Conservation (phyloP, 2,329 filamentous ascomycete genomes). For the Neonectria magnoliae region DNA sequence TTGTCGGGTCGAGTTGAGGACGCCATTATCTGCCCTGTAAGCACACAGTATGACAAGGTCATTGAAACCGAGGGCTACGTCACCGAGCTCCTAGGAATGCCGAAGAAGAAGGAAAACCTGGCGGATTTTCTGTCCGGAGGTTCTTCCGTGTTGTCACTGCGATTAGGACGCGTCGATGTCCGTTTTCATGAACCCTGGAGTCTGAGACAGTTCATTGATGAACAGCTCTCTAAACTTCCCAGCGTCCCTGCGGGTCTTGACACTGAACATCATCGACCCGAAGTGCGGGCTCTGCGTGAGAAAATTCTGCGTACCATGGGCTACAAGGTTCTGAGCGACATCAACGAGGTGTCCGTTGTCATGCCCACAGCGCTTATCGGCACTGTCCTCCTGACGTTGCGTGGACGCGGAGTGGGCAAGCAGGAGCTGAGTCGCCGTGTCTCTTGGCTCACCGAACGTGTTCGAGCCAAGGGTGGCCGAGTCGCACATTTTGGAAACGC, state of each 20-base stretch:
- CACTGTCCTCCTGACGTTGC: constrained; percentile 88
- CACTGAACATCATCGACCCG: constrained; percentile 57
- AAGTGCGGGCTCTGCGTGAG: constrained; percentile 67
- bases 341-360: constrained; percentile 94
- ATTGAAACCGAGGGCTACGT: constrained; percentile 98
- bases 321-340: constrained; percentile 91
- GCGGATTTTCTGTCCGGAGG: constrained; percentile 85
- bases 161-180: constrained; percentile 91
- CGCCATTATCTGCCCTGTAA: constrained; percentile 93
- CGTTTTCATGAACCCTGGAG: constrained; percentile 98
- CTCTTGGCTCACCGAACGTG: constrained; percentile 86
- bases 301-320: constrained; percentile 86
- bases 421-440: constrained; percentile 85
- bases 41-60: constrained; percentile 98
- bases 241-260: constrained; percentile 53
- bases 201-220: constrained; percentile 79
- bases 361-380: constrained; percentile 98
- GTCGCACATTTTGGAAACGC: constrained; percentile 92
- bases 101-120: constrained; percentile 95
- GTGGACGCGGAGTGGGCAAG: constrained; percentile 91
- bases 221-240: constrained; percentile 72
- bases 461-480: constrained; percentile 86
- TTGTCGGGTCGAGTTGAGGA: constrained; percentile 89
- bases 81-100: constrained; percentile 89
- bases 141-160: constrained; percentile 87